Conservation (phyloP, 1,139 yeast genomes). For the Pichia sp. region DNA sequence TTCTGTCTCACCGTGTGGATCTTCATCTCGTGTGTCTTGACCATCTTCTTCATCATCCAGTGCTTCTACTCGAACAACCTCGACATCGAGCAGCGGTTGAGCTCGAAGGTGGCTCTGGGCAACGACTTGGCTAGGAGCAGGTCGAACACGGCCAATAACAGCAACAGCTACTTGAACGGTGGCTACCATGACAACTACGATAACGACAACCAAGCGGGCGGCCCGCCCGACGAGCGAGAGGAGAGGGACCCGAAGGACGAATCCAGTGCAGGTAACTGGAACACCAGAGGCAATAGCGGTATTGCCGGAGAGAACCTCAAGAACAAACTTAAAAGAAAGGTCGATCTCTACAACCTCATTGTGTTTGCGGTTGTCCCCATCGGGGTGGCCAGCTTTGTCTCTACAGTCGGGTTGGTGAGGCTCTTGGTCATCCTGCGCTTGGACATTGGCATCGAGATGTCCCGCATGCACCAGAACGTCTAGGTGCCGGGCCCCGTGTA, state of each 20-base stretch:
- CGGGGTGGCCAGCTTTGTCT: conserved; percentile 87
- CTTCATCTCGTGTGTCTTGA: conserved; percentile 75
- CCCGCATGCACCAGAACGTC: conserved; percentile 11
- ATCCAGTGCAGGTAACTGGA: neutral
- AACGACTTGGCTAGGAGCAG: neutral
- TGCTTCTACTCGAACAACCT: conserved; percentile 85
- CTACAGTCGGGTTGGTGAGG: conserved; percentile 80
- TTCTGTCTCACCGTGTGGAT: conserved; percentile 90
- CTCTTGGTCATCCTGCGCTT: conserved; percentile 69
- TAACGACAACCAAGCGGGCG: neutral
- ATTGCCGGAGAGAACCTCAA: conserved; percentile 26
- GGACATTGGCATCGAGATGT: conserved; percentile 48
- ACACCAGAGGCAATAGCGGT: conserved; percentile 7
- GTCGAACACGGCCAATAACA: neutral
- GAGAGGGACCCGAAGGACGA: neutral
- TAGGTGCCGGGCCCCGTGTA: no score
- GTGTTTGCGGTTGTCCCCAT: conserved; percentile 97
- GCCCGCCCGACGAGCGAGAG: neutral
- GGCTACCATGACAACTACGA: neutral
- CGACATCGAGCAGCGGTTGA: conserved; percentile 44
- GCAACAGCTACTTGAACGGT: neutral
- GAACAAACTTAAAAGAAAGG: conserved; percentile 48
- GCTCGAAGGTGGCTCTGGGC: neutral
- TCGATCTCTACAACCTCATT: conserved; percentile 78
- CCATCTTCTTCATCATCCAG: conserved; percentile 79